Evolutionary conservation across 2,329 filamentous ascomycete species (phyloP).

Genomic region (Neofusicoccum parvum): DNA sequence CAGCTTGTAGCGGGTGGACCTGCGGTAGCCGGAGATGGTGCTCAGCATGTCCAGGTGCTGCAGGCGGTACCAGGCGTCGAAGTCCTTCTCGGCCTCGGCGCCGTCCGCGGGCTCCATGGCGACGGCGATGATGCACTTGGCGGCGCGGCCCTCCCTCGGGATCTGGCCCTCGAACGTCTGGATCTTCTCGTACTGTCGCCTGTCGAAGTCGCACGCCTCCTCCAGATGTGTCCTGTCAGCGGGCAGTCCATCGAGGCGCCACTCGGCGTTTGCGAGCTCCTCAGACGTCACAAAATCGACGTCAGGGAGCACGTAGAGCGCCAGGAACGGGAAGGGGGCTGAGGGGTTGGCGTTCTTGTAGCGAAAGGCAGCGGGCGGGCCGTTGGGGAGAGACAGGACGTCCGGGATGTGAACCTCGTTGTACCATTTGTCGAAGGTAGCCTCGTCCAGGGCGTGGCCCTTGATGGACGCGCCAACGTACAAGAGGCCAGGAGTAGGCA

Average conservation of each 20-base stretch:
- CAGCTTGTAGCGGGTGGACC: constrained; percentile 24
- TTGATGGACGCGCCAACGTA: constrained; percentile 16
- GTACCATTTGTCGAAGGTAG: constrained; percentile 24
- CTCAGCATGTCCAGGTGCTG: constrained; percentile 27
- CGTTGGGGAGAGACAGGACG: constrained; percentile 18
- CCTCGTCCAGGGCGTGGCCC: constrained; percentile 19
- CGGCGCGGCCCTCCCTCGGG: not conserved
- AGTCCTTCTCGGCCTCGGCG: constrained; percentile 21
- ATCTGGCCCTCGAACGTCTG: constrained; percentile 16
- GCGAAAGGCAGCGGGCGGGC: constrained; percentile 15
- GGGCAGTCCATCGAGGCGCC: not conserved
- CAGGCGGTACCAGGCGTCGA: constrained; percentile 29
- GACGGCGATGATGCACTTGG: not conserved
- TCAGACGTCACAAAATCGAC: not conserved
- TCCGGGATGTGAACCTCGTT: constrained; percentile 17
- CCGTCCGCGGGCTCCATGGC: constrained; percentile 9
- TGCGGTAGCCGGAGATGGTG: constrained; percentile 23
- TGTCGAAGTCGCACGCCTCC: not conserved
- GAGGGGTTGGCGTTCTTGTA: constrained; percentile 18
- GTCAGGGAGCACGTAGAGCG: not conserved
- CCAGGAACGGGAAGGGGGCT: not conserved
- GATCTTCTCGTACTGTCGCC: constrained; percentile 7
- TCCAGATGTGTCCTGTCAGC: not conserved
- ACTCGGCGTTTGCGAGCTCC: not conserved
- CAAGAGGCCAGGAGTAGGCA: constrained; percentile 13